These are phyloP conservation scores for Ulota crispa DNA, from an alignment of 225 moss, liverwort and hornwort species.

Conservation along the genomic window DNA sequence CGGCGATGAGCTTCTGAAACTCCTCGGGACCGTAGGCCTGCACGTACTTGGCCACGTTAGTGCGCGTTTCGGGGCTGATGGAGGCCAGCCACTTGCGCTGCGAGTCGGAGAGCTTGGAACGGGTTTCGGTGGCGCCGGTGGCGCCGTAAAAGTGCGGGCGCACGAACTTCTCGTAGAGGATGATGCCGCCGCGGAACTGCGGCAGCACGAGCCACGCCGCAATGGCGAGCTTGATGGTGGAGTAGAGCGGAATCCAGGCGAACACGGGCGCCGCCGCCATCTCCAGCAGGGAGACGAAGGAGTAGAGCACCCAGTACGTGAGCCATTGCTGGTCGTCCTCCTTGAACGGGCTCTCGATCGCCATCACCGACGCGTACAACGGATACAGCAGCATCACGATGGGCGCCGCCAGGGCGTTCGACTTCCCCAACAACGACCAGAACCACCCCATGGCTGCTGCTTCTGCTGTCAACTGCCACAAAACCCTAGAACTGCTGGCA, in stretches of 20 bases:
- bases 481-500: constrained; percentile 16
- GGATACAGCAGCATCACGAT: constrained; percentile 63
- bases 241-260: constrained; percentile 61
- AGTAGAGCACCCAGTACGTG: constrained; percentile 69
- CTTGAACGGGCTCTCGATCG: constrained; percentile 73
- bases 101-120: constrained; percentile 44
- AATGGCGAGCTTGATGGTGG: constrained; percentile 51
- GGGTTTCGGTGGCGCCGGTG: constrained; percentile 13
- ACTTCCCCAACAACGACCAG: constrained; percentile 38
- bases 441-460: constrained; percentile 56
- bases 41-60: constrained; percentile 37
- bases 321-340: constrained; percentile 78
- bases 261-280: constrained; percentile 62
- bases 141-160: constrained; percentile 45
- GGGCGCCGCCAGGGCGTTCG: constrained; percentile 50
- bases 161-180: constrained; percentile 53
- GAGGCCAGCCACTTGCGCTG: constrained; percentile 58
- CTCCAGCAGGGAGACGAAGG: constrained; percentile 52
- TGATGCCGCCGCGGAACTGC: constrained; percentile 60
- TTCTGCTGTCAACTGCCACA: not conserved
- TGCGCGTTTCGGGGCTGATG: constrained; percentile 44
- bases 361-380: constrained; percentile 62
- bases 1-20: constrained; percentile 42
- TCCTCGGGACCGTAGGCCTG: constrained; percentile 22
- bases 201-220: constrained; percentile 61